Base-by-base conservation (phyloP, 73 alveolate genomes). In the Paraurostyla sp. region DNA sequence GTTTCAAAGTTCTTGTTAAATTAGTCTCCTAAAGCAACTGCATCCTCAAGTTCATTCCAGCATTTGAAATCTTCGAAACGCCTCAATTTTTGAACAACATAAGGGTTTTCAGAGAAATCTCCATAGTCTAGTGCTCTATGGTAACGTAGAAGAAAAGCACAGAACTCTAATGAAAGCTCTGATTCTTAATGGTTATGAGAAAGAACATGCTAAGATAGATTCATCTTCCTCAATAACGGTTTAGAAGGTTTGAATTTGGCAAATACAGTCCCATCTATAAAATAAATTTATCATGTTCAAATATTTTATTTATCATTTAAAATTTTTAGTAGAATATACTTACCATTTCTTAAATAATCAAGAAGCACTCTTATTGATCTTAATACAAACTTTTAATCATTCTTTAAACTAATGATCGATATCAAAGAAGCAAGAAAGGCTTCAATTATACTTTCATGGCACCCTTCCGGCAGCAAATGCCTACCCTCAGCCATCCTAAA, bases 1-100 rank as follows among this genome's bases (percentile, higher is more conserved):
- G 32, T 0, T 35, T 36, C 69, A 16, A 81, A 56, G 33, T 81
- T 46, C 32, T 38, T 35, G 9, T n/a, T 32, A 2, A 7, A 2
- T 1, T 7, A 9, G 40, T 81, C 91, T 9, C 41, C 49, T 15
- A 58, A 29, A 1, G 54, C n/a, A 13, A 32, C 16, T 2, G 82
- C 3, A 40, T 87, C 89, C 45, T 87, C 93, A 33, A 87, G 33
- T 18, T 87, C 89, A 40, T 73, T 41, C 93, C 93, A 87, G 25
- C 73, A 33, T 45, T 80, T 75, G 71, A 87, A 87, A 18, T 50
- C 84, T 41, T 87, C 93, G 18, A 29, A 50, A 43, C 93, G 49
- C 35, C 85, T 71, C 2, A 87, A 45, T 43, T 78, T 75, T 29
- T 71, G 52, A 0, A 57, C 76, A 22, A 71, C 76, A 38, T 27